Evolutionary conservation across 306 rosid species (phyloP).

Genomic region (Biancaea sappan): DNA sequence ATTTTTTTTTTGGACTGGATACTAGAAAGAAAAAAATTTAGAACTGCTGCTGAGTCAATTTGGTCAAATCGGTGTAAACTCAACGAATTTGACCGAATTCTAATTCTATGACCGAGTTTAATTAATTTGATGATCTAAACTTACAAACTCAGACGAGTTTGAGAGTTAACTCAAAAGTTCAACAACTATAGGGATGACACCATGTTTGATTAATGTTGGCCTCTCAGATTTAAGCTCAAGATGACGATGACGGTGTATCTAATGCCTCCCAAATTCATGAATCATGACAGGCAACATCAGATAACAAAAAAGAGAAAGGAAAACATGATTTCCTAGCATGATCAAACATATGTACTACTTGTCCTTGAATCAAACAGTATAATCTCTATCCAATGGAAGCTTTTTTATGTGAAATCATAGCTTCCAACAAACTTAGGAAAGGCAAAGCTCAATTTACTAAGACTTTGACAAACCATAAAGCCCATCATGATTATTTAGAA

Average conservation of each 20-base stretch:
- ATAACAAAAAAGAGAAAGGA: conserved; percentile 23
- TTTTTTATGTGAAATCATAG: neutral
- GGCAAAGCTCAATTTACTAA: neutral
- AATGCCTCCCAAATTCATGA: neutral
- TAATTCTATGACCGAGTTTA: too few relatives aligned
- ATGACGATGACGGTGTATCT: neutral
- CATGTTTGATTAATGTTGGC: too few relatives aligned
- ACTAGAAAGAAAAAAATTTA: too few relatives aligned
- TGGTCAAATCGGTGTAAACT: too few relatives aligned
- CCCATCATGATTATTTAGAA: neutral
- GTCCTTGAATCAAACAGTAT: neutral
- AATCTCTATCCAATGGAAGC: neutral
- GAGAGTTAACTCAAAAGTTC: too few relatives aligned
- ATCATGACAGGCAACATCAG: neutral
- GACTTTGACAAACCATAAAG: neutral
- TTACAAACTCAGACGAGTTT: too few relatives aligned
- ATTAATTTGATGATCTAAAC: too few relatives aligned
- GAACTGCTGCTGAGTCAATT: too few relatives aligned
- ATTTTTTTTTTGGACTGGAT: too few relatives aligned
- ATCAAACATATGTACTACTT: conserved; percentile 2
- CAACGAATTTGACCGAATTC: too few relatives aligned
- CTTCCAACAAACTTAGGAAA: conserved; percentile 17
- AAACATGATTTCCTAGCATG: neutral
- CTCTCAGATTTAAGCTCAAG: too few relatives aligned
- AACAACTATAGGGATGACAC: neutral